Evolutionary conservation across 2,329 filamentous ascomycete genomes (phyloP).

Genomic region (Knoxdaviesia proteae): DNA sequence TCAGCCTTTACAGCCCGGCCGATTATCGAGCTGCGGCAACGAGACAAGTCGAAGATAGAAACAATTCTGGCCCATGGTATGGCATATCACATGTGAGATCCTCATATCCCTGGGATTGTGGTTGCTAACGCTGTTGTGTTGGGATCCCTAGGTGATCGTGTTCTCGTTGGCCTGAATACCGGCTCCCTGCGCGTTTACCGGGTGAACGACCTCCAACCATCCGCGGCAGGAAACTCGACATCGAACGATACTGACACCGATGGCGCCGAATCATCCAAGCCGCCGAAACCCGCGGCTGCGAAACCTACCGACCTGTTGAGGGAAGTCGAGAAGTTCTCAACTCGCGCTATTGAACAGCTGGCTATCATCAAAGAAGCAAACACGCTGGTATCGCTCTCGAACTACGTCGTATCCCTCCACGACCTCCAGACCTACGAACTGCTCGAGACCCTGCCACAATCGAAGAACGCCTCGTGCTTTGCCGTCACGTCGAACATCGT

Average conservation of each 20-base stretch:
- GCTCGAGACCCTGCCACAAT: conserved; percentile 58
- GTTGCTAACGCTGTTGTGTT: background rate
- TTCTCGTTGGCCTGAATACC: conserved; percentile 80
- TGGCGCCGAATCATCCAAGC: background rate
- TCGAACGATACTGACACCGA: conserved; percentile 4
- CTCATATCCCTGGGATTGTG: background rate
- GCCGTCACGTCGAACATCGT: conserved; percentile 91
- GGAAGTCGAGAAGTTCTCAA: conserved; percentile 86
- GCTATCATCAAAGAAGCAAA: conserved; percentile 91
- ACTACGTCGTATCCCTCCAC: conserved; percentile 73
- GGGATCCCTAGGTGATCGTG: conserved; percentile 46
- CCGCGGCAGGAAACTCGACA: conserved; percentile 1
- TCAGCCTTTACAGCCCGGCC: conserved; percentile 92
- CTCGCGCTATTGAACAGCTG: conserved; percentile 76
- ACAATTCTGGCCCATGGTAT: conserved; percentile 77
- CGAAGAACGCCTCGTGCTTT: conserved; percentile 75
- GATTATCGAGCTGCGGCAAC: conserved; percentile 87
- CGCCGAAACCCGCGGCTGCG: conserved; percentile 11
- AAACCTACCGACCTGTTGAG: conserved; percentile 66
- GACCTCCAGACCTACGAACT: conserved; percentile 71
- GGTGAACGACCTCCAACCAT: conserved; percentile 43
- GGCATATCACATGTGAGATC: conserved; percentile 3
- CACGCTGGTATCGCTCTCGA: conserved; percentile 75
- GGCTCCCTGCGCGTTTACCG: conserved; percentile 80
- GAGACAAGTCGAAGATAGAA: conserved; percentile 95